phyloP scores from a whole-genome alignment of 768 basidiomycete genomes.

The Naganishia antarctica region DNA sequence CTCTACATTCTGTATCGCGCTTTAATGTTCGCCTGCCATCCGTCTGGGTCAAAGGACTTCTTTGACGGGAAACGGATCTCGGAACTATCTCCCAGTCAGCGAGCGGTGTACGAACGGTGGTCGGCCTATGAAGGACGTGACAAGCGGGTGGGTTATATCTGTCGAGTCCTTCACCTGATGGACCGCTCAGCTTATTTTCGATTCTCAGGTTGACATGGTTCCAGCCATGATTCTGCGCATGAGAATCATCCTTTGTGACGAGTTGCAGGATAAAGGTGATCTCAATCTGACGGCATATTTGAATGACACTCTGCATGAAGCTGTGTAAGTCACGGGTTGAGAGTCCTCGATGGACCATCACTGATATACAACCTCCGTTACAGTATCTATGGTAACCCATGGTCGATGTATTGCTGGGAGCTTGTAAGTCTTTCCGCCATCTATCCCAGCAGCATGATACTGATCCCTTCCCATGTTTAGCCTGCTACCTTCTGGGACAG shows the following conservation, averaged over 20 bases:
- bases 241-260: slow-evolving; percentile 12
- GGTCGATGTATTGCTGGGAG: slow-evolving; percentile 23
- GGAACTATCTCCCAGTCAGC: slow-evolving; percentile 7
- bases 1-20: slow-evolving; percentile 14
- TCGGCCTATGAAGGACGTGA: slow-evolving; percentile 3
- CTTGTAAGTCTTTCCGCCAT: neutral
- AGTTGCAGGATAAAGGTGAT: slow-evolving; percentile 1
- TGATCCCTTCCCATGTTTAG: neutral
- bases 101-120: slow-evolving; percentile 21
- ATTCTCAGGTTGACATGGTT: slow-evolving; percentile 9
- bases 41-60: slow-evolving; percentile 11
- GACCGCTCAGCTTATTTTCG: neutral
- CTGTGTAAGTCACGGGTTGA: slow-evolving; percentile 5
- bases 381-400: slow-evolving; percentile 18
- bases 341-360: too few relatives aligned
- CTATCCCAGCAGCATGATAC: neutral
- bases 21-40: slow-evolving; percentile 16
- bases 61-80: slow-evolving; percentile 19
- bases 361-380: neutral
- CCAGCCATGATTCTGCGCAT: slow-evolving; percentile 21
- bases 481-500: slow-evolving; percentile 18
- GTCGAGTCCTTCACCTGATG: too few relatives aligned
- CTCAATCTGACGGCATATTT: slow-evolving; percentile 13
- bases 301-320: slow-evolving; percentile 15
- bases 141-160: slow-evolving; percentile 6